These are phyloP conservation scores for Penicillium crystallinum DNA, from an alignment of 495 filamentous ascomycete genomes.

Conservation along the genomic window DNA sequence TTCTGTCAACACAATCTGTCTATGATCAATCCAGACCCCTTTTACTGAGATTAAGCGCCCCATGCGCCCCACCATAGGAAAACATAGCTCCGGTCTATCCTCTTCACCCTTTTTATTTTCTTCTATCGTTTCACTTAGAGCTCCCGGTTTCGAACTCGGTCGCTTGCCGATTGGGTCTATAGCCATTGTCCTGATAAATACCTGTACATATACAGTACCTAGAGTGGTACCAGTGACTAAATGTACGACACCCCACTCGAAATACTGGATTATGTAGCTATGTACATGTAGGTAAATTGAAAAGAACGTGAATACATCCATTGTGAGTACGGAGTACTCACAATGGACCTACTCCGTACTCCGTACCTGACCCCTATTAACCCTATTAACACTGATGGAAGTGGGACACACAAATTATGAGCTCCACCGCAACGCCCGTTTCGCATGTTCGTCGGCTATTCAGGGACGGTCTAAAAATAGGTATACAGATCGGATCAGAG, in stretches of 20 bases:
- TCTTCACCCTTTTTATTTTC: not conserved
- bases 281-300: no score
- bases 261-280: no score
- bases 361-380: no score
- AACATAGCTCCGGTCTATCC: constrained; percentile 2
- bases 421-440: not conserved
- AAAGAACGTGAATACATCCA: no score
- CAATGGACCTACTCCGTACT: no score
- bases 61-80: not conserved
- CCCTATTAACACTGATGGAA: not conserved
- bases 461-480: not conserved
- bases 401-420: not conserved
- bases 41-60: not conserved
- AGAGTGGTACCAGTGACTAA: no score
- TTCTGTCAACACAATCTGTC: not conserved
- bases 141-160: not conserved
- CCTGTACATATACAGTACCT: no score
- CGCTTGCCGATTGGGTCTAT: not conserved
- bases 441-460: not conserved
- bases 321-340: no score
- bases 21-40: constrained; percentile 1
- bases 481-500: no score
- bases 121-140: not conserved
- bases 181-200: no score
- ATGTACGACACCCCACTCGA: no score